These are phyloP conservation scores for Fereydounia khargensis DNA, from an alignment of 1,284 basidiomycete genomes.

Conservation along the genomic window DNA sequence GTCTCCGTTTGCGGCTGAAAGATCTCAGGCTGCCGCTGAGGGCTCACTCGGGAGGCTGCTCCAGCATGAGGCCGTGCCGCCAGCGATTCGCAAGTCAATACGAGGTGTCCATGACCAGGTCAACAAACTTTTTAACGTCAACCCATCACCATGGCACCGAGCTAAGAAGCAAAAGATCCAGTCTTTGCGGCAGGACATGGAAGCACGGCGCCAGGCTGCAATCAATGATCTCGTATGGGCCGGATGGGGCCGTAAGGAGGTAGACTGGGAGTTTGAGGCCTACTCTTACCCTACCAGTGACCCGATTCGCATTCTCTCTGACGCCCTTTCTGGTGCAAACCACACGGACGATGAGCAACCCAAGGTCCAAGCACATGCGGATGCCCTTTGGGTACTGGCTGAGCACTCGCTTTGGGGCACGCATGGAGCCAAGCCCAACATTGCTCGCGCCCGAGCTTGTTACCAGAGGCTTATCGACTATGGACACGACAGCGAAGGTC, in stretches of 20 bases:
- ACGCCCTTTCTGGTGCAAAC: neutral
- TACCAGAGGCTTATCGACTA: constrained; percentile 37
- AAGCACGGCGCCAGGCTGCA: constrained; percentile 10
- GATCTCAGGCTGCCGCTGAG: neutral
- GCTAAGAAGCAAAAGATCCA: neutral
- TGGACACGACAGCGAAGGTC: constrained; percentile 15
- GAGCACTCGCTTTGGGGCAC: constrained; percentile 54
- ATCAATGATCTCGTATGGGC: constrained; percentile 27
- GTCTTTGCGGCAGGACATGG: neutral
- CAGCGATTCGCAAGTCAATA: too few relatives aligned
- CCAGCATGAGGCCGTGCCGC: too few relatives aligned
- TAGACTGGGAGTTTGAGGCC: constrained; percentile 21
- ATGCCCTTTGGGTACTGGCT: constrained; percentile 52
- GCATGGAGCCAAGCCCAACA: constrained; percentile 40
- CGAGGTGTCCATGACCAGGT: too few relatives aligned
- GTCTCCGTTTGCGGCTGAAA: too few relatives aligned
- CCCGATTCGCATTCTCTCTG: neutral
- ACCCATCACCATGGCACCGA: neutral
- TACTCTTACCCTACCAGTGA: constrained; percentile 1
- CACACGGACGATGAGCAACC: neutral
- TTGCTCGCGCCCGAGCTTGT: constrained; percentile 34
- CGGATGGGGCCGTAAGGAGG: constrained; percentile 19
- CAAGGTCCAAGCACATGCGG: constrained; percentile 6
- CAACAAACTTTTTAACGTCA: too few relatives aligned
- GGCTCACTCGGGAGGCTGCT: too few relatives aligned